A percentile compares a stretch with the other conserved stretches of the same genome.
Conservation (phyloP, 345 rosid genomes). For the Excoecaria agallocha region DNA sequence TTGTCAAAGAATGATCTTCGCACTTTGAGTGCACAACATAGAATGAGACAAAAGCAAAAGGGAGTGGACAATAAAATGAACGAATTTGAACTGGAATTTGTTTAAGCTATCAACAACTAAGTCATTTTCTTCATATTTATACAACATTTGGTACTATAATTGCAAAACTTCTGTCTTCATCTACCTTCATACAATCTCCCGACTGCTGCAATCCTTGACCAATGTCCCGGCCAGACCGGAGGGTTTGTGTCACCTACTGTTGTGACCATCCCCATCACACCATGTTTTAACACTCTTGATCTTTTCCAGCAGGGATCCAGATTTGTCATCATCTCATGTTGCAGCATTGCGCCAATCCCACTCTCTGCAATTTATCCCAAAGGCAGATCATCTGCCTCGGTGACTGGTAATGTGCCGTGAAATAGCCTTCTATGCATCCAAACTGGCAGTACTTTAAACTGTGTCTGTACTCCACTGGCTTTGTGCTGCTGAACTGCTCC, state of each 20-base stretch:
- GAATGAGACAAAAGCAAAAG: background rate
- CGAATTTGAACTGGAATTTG: slow-evolving; percentile 5
- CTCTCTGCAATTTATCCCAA: slow-evolving; percentile 68
- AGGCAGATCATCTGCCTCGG: slow-evolving; percentile 93
- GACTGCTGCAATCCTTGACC: background rate
- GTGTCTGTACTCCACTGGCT: slow-evolving; percentile 71
- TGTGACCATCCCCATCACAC: background rate
- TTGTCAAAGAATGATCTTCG: too few relatives aligned
- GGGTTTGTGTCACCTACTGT: background rate
- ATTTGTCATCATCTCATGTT: slow-evolving; percentile 73
- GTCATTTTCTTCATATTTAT: slow-evolving; percentile 3
- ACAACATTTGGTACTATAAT: slow-evolving; percentile 16
- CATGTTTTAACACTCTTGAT: background rate
- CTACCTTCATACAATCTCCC: background rate
- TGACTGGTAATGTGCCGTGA: slow-evolving; percentile 92
- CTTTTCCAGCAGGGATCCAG: background rate
- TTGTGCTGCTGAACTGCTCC: slow-evolving; percentile 75
- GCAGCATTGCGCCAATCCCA: slow-evolving; percentile 69
- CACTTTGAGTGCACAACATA: too few relatives aligned
- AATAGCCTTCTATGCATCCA: slow-evolving; percentile 83
- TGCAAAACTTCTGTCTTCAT: slow-evolving; percentile 13
- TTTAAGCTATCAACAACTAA: background rate
- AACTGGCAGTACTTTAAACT: slow-evolving; percentile 86
- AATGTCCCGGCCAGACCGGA: too few relatives aligned
- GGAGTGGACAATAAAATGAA: background rate